Conservation (phyloP, 2,329 filamentous ascomycete genomes). For the Thermothelomyces thermophilus region DNA sequence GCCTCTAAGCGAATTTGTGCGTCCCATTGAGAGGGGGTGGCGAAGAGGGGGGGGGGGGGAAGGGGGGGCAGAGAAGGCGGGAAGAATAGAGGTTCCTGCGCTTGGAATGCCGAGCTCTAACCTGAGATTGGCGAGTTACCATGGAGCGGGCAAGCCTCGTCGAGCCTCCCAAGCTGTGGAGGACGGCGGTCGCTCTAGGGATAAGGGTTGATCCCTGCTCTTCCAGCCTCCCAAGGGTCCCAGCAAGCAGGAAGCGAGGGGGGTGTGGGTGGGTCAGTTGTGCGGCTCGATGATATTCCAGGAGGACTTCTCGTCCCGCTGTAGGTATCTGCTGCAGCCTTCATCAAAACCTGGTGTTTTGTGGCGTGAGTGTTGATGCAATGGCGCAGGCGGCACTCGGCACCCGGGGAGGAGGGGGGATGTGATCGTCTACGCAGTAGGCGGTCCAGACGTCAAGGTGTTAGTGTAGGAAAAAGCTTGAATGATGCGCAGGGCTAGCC, state of each 20-base stretch:
- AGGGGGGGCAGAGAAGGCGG: background rate
- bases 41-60: background rate
- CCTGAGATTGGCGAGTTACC: background rate
- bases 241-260: background rate
- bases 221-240: background rate
- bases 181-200: conserved; percentile 2
- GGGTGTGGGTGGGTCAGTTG: background rate
- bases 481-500: no score
- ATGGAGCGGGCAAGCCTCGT: no score
- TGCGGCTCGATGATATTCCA: background rate
- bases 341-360: background rate
- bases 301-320: no score
- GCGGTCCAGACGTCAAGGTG: no score
- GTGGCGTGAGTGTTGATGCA: no score
- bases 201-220: background rate
- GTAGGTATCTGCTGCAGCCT: no score
- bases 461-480: no score
- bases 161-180: background rate
- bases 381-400: no score
- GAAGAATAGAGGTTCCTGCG: background rate
- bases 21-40: background rate
- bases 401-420: no score
- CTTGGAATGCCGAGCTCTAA: background rate
- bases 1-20: background rate
- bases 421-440: no score